phyloP scores from a whole-genome alignment of 306 rosid species.

The Bauhinia variegata region DNA sequence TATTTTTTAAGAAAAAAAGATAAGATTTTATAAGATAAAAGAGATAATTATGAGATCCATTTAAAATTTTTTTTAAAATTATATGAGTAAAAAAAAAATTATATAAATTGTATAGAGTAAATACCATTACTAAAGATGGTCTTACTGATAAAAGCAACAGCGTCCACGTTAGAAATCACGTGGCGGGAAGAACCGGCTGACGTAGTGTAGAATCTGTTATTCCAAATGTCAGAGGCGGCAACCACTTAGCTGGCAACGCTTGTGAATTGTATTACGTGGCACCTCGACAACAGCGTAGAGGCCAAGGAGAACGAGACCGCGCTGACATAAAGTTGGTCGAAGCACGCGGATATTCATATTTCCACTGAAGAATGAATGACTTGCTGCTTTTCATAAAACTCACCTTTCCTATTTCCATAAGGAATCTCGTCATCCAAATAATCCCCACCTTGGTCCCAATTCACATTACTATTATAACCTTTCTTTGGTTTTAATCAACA shows the following conservation, averaged over 20 bases:
- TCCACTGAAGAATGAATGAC: conserved; percentile 1
- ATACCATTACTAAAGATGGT: too few relatives aligned
- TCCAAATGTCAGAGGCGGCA: neutral
- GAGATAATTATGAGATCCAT: too few relatives aligned
- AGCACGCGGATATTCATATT: conserved; percentile 28
- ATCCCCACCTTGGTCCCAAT: too few relatives aligned
- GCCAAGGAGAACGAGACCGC: neutral
- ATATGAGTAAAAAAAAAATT: too few relatives aligned
- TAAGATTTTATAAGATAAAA: too few relatives aligned
- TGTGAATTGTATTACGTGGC: conserved; percentile 35
- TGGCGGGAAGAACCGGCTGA: conserved; percentile 25
- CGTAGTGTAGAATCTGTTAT: conserved; percentile 44
- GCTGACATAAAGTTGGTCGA: neutral
- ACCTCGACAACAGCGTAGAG: too few relatives aligned
- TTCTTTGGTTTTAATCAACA: neutral
- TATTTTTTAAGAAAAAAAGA: too few relatives aligned
- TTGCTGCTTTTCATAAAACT: conserved; percentile 19
- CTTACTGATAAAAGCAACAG: neutral
- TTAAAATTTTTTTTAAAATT: too few relatives aligned
- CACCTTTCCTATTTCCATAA: conserved; percentile 9
- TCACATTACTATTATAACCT: neutral
- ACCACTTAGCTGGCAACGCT: conserved; percentile 34
- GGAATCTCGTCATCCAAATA: neutral
- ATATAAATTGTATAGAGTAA: too few relatives aligned
- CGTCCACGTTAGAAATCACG: conserved; percentile 31